Evolutionary conservation across 2,329 filamentous ascomycete genomes (phyloP), one percentile per base, ranked within the genome.

Genomic region (Pochonia chlamydosporia): DNA sequence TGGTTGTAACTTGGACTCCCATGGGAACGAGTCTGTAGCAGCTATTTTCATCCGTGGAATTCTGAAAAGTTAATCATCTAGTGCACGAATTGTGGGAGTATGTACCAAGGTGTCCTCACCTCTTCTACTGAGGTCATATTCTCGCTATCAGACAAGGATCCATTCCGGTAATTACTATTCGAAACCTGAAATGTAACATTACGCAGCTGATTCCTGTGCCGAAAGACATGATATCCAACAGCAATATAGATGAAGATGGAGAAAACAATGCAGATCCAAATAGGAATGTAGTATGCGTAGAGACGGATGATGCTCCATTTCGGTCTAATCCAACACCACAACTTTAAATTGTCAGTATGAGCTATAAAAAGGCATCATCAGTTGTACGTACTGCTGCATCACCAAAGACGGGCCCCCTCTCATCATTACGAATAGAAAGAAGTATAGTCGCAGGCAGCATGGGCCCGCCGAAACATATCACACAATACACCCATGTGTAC

Each of bases 401-500:
- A 9, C 78, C 78, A 54, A 79, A 81, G 4, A 78, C 65, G 2
- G 66, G 62, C 0, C 69, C 68, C 10, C 64, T 62, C 7, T 57
- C 51, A 13, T 66, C 56, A 13, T 60, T 63, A 3, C 63, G 65
- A 40, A 87, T 67, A 16, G 84, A 76, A n/a, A 90, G 72, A 47
- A 85, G 79, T 14, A 76, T 68, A 23, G 91, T 60, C 0, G 85
- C 79, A 0, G 85, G 82, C 8, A 89, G 65, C 18, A 85, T 75
- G 0, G 87, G 86, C 0, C 85, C 56, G 0, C 86, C 86, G 49
- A 89, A 92, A 60, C 85, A 88, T 40, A 82, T 63, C 1, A 81
- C 37, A 20, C 82, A 73, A 60, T 92, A 92, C 41, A 81, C 75
- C 75, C 84, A 87, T 44, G 83, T 74, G 57, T 87, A 86, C 43